Evolutionary conservation across 2,329 filamentous ascomycete species (phyloP), one percentile per base, ranked within the genome.

Genomic region (Phaeoacremonium minimum): DNA sequence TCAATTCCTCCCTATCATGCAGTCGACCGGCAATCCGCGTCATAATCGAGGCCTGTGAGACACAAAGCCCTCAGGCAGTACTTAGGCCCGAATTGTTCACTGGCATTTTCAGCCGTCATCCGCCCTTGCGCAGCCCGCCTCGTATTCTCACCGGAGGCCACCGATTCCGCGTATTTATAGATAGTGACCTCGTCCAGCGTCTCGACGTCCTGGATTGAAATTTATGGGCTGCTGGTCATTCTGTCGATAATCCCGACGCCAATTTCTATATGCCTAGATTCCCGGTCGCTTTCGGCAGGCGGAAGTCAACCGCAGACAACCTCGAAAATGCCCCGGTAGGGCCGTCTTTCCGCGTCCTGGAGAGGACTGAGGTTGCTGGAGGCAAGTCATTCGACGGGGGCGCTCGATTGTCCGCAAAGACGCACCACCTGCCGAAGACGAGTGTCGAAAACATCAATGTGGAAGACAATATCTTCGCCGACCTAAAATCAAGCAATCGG

Each of bases 231-330:
- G 41, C 38, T 36, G 32, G 42, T 45, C 38, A 44, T 44, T 33
- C 28, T 31, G 6, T 29, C 14, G 38, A 34, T 31, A 28, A 41
- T 40, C 37, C 40, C 31, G 39, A 35, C 39, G 32, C 40, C 39
- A 30, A 32, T 42, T 44, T 36, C 28, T n/a, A 69, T 59, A 80
- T 80, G 76, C 73, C 73, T 75, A 77, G 72, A 63, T 80, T 80
- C 58, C 71, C 73, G 44, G 71, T 73, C 54, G 63, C 69, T 44
- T 80, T 80, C 45, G 67, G 63, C 52, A 67, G 72, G 72, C 75
- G 76, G 67, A 79, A 73, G 64, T 76, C 74, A 44, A 69, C 71
- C 66, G 71, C 69, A 43, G 69, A 75, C 46, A 73, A 70, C 45
- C 57, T 72, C 43, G 70, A 75, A 43, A 67, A 77, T 71, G 71